Percentiles rank a stretch among this genome's conserved stretches.
Evolutionary conservation across 2,329 filamentous ascomycete species (phyloP).

Genomic region (Chaetomium sp.): DNA sequence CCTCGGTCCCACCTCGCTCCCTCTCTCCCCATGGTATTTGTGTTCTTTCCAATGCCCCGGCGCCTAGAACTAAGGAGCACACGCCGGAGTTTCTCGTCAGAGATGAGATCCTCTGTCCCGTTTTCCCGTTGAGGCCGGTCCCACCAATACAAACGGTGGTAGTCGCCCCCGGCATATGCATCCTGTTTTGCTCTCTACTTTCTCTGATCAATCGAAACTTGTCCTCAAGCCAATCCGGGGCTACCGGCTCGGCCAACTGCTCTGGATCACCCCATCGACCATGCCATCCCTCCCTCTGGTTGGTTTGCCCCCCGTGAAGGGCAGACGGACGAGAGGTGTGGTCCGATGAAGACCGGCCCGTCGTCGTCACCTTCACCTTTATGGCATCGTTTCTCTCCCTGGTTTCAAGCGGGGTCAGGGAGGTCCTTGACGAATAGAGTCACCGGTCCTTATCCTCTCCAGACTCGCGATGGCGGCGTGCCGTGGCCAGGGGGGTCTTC

Average conservation of each 20-base stretch:
- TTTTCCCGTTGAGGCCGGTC: conserved; percentile 36
- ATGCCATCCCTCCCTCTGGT: conserved; percentile 35
- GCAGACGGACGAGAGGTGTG: conserved; percentile 31
- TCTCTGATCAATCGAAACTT: conserved; percentile 42
- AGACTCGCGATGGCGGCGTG: conserved; percentile 40
- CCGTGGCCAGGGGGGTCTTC: conserved; percentile 41
- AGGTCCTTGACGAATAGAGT: conserved; percentile 48
- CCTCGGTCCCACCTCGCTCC: conserved; percentile 25
- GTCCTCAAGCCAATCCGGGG: conserved; percentile 37
- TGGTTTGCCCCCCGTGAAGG: conserved; percentile 34
- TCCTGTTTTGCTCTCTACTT: conserved; percentile 35
- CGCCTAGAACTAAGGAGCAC: conserved; percentile 16
- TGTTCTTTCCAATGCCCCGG: conserved; percentile 21
- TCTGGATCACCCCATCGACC: conserved; percentile 41
- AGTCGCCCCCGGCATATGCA: conserved; percentile 48
- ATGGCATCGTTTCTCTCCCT: conserved; percentile 38
- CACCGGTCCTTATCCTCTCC: conserved; percentile 47
- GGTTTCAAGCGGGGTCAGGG: conserved; percentile 47
- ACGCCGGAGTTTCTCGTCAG: conserved; percentile 24
- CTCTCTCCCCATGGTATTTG: conserved; percentile 32
- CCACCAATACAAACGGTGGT: conserved; percentile 44
- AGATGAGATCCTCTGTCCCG: conserved; percentile 32
- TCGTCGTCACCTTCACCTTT: conserved; percentile 36
- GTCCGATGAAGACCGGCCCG: conserved; percentile 31
- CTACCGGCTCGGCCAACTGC: conserved; percentile 35